Conservation (phyloP, 306 rosid genomes). For the Casuarina cunninghamiana region DNA sequence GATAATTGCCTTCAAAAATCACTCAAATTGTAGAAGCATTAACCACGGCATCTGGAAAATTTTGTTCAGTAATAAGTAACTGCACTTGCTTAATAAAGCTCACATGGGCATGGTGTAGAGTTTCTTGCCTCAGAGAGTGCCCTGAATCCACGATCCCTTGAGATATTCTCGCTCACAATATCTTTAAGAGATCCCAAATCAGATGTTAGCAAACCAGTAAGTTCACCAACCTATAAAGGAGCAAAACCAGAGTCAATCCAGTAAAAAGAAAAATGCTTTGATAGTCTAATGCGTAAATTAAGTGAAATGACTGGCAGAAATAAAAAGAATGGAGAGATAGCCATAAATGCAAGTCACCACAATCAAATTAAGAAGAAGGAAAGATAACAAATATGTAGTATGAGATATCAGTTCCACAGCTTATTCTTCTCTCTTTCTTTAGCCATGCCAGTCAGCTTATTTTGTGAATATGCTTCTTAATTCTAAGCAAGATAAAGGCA, state of each 20-base stretch:
- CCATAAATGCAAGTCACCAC: not conserved
- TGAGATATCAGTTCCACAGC: not conserved
- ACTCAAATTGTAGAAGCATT: not conserved
- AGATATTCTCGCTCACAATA: conserved; percentile 77
- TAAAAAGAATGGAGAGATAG: not conserved
- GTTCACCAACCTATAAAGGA: conserved; percentile 76
- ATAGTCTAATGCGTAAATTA: conserved; percentile 2
- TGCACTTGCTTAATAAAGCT: conserved; percentile 70
- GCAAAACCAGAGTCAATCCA: conserved; percentile 41
- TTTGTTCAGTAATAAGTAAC: conserved; percentile 28
- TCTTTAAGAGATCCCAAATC: conserved; percentile 84
- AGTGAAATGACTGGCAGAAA: not conserved
- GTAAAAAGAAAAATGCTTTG: not conserved
- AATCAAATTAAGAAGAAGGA: not conserved
- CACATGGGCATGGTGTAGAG: conserved; percentile 89
- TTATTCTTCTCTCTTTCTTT: not conserved
- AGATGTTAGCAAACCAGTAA: conserved; percentile 86
- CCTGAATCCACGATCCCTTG: conserved; percentile 97
- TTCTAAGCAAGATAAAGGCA: not conserved
- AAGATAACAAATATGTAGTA: conserved; percentile 1
- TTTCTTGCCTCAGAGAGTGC: conserved; percentile 99
- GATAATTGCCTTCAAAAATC: conserved; percentile 22
- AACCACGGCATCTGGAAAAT: conserved; percentile 25
- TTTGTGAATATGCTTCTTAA: not conserved
- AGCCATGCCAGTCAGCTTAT: not conserved